Evolutionary conservation across 2,329 filamentous ascomycete species (phyloP).

Genomic region (Drechslerella stenobrocha): DNA sequence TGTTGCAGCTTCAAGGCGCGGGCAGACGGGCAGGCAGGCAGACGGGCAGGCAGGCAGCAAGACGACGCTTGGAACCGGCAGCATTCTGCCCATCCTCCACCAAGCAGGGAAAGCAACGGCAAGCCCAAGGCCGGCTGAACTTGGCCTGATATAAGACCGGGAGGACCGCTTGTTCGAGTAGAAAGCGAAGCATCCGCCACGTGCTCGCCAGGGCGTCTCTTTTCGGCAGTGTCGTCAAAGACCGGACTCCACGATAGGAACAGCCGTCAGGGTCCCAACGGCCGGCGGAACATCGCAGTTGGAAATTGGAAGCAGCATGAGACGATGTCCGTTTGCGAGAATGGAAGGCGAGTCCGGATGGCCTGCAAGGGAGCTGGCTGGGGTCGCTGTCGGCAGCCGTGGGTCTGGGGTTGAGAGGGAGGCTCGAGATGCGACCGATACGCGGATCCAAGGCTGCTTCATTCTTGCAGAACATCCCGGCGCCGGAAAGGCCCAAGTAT

Average conservation of each 20-base stretch:
- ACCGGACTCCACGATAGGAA: too few species aligned
- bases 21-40: neutral
- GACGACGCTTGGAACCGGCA: neutral
- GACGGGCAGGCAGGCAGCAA: neutral
- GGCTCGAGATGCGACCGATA: neutral
- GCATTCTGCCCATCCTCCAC: neutral
- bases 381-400: slow-evolving; percentile 10
- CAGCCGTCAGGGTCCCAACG: too few species aligned
- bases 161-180: slow-evolving; percentile 21
- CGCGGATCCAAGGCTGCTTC: neutral
- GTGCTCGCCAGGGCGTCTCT: slow-evolving; percentile 29
- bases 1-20: neutral
- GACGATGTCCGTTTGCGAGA: slow-evolving; percentile 10
- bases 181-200: slow-evolving; percentile 38
- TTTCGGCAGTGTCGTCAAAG: slow-evolving; percentile 13
- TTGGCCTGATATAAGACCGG: neutral
- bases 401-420: slow-evolving; percentile 23
- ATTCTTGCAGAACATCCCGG: neutral
- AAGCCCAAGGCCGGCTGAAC: neutral
- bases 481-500: neutral
- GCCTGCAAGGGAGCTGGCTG: slow-evolving; percentile 12
- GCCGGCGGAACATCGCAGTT: too few species aligned
- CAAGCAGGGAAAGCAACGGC: neutral
- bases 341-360: slow-evolving; percentile 7
- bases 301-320: too few species aligned